phyloP scores from a whole-genome alignment of 176 grass and related monocot genomes.

The Aegilops longissima region DNA sequence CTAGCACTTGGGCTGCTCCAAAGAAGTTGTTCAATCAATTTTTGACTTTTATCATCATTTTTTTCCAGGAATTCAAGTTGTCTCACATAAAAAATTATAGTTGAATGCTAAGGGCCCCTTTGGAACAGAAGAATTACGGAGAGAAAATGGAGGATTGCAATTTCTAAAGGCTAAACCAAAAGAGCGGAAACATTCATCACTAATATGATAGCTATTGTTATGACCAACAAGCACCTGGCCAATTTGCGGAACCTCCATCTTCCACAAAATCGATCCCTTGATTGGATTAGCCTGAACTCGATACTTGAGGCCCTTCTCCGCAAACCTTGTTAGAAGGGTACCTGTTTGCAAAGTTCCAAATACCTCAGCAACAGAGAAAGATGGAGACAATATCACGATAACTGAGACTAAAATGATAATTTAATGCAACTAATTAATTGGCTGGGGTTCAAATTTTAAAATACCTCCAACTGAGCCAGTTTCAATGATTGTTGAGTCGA shows the following conservation, averaged over 20 bases:
- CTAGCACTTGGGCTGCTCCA: no score
- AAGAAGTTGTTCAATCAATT: not conserved
- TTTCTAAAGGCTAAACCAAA: not conserved
- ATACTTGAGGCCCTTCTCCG: conserved; percentile 48
- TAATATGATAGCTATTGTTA: not conserved
- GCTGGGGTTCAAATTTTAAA: not conserved
- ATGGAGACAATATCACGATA: not conserved
- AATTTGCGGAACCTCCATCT: conserved; percentile 62
- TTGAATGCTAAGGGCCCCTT: not conserved
- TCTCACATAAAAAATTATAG: not conserved
- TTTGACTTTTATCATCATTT: not conserved
- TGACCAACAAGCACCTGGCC: conserved; percentile 28
- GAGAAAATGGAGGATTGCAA: not conserved
- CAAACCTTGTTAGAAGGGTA: conserved; percentile 54
- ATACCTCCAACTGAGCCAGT: conserved; percentile 72
- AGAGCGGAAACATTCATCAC: not conserved
- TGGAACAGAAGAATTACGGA: not conserved
- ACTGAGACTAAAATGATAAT: not conserved
- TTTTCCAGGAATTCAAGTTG: not conserved
- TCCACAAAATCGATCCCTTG: conserved; percentile 74
- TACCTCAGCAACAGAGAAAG: not conserved
- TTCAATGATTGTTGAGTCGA: conserved; percentile 63
- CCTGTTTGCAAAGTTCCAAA: conserved; percentile 36
- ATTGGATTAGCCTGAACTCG: conserved; percentile 49
- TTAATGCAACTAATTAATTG: not conserved